Base-by-base conservation (phyloP, 805 yeast species). In the Candida adriatica region DNA sequence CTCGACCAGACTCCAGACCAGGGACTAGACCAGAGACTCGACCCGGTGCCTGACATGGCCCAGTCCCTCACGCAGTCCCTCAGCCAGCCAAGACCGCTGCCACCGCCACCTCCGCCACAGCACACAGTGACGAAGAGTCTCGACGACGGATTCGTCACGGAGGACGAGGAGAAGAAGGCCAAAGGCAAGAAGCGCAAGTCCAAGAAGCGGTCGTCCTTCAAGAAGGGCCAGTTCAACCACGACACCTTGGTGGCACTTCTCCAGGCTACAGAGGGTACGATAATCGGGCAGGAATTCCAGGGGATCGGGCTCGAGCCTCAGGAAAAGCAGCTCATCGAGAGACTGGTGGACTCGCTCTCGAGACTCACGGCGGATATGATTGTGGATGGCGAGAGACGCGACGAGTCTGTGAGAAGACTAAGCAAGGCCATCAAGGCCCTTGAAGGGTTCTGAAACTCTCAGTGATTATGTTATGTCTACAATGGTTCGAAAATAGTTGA, bases 351-450 rank as follows among this genome's bases (percentile, higher is more conserved):
- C 48, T 78, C 94, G 2, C 63, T 90, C 28, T 79, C 92, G 24
- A 68, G 92, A 46, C 68, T 92, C 37, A 86, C 95, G 3, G 85
- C 88, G 32, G 96, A 87, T 50, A 86, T 92, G 84, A 81, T 87
- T 33, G 53, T 84, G 34, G 95, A 90, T 54, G 85, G 85, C 18
- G 74, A 73, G 18, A 73, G 92, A 48, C 79, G 81, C 36, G 78
- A 76, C 11, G 86, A 85, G 39, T 95, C 96, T 9, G 69, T 85
- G 26, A 67, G 73, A 40, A 65, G 97, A 42, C 62, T 90, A 45
- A 82, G 81, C 44, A 78, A 77, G 45, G 96, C 96, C 0, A 70
- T 87, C 35, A 64, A 81, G 34, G 94, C 88, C 1, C 62, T 90
- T 30, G 97, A 90, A 51, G 97, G 97, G 2, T 90, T 73, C 41